phyloP scores from a whole-genome alignment of 2,329 filamentous ascomycete genomes.

The Alternaria ventricosa region DNA sequence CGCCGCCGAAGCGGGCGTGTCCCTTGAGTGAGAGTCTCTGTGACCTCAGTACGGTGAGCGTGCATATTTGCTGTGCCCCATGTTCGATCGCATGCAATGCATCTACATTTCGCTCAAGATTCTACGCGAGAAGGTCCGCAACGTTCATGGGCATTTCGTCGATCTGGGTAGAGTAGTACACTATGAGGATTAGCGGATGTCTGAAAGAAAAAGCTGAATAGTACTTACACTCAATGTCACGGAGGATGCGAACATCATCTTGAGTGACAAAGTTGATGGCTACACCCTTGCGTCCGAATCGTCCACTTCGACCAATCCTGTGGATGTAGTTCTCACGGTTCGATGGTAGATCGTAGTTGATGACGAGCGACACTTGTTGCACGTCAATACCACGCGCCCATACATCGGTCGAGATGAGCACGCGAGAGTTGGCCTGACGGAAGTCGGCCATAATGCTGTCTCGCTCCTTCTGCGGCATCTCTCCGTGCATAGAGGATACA shows the following conservation, averaged over 20 bases:
- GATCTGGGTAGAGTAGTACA: slow-evolving; percentile 96
- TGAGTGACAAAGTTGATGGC: slow-evolving; percentile 99
- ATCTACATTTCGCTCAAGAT: background rate
- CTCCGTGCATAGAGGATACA: slow-evolving; percentile 97
- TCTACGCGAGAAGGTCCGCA: slow-evolving; percentile 42
- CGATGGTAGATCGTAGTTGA: slow-evolving; percentile 98
- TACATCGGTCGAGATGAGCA: slow-evolving; percentile 96
- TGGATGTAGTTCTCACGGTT: slow-evolving; percentile 99
- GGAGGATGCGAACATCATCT: slow-evolving; percentile 95
- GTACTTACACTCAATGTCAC: slow-evolving; percentile 86
- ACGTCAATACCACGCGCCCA: slow-evolving; percentile 99
- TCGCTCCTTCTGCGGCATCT: slow-evolving; percentile 98
- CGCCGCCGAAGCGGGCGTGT: slow-evolving; percentile 24
- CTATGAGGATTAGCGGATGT: slow-evolving; percentile 55
- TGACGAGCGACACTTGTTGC: slow-evolving; percentile 96
- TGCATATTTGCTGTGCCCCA: background rate
- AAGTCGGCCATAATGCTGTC: slow-evolving; percentile 99
- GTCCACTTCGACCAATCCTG: slow-evolving; percentile 91
- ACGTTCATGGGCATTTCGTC: slow-evolving; percentile 99
- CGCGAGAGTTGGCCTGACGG: slow-evolving; percentile 92
- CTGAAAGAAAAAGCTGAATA: background rate
- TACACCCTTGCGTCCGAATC: slow-evolving; percentile 97
- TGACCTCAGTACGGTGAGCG: background rate
- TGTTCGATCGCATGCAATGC: background rate
- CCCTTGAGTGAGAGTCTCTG: background rate